Evolutionary conservation across 306 rosid species (phyloP), one percentile per base, ranked within the genome.

Genomic region (Rubus parviflorus): DNA sequence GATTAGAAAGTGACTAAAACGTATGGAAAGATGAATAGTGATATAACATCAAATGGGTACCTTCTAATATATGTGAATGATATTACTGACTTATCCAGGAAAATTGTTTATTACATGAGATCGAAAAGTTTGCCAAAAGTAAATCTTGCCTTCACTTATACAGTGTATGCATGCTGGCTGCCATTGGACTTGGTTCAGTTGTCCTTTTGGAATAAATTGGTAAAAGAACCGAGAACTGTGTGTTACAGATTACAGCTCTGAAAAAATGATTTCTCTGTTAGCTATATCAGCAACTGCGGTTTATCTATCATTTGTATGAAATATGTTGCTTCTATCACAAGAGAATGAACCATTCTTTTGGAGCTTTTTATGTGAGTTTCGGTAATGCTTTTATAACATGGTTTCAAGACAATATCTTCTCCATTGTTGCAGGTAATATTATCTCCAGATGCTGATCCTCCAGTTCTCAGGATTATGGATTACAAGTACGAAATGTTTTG

Each of bases 401-500:
- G 40, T 60, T 41, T 30, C 2, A 17, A 70, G 45, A 51, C 58
- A 20, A 65, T 73, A 20, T 66, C 74, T 75, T 75, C 68, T 60
- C 47, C 64, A 10, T 14, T 70, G 52, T 83, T 85, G 83, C 86
- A 95, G 99, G 96, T 95, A 52, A 89, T 95, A 83, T 75, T 92
- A 75, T 91, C 99, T 43, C 92, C 96, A 9, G 99, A 92, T 9
- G 97, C 97, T 64, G 98, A 91, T 87, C 99, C 99, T 47, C 99
- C 99, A 1, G 99, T 96, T 75, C 84, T 92, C 86, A 88, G 81
- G 88, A 91, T 96, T 81, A 96, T 96, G 90, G 88, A 96, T 92
- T 96, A 86, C 91, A 88, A 84, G 99, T 89, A 88, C 49, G 89
- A 58, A 25, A 15, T 72, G 7, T 60, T 72, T 43, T 41, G 5